Evolutionary conservation across 371 early-diverging fungal species (phyloP), one percentile per base, ranked within the genome.

Genomic region (Fennellomyces sp.): DNA sequence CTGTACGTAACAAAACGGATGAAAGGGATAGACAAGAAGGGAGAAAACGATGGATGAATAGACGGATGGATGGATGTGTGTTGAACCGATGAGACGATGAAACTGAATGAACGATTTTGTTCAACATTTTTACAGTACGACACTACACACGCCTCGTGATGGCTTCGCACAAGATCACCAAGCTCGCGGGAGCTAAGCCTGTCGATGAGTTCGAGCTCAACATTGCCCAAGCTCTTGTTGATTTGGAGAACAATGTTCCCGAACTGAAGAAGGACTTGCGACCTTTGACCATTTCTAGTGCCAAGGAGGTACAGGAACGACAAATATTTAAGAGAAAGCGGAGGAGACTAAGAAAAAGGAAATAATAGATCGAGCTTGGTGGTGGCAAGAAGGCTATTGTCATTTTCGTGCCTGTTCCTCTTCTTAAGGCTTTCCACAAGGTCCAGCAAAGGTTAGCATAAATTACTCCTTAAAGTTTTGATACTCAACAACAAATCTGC

Each of bases 401-500:
- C 70, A 85, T 98, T 83, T 97, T 95, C 73, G 96, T 98, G 53
- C 97, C 98, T 64, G 95, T 97, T 57, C 97, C 97, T 56, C 83
- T 82, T 65, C 80, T 94, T 68, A 92, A 93, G 89, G 88, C 88
- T 62, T 94, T 92, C 91, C 92, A 95, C 89, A 94, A 95, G 87
- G 86, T 96, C 75, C 96, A 95, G 83, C 79, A 84, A 71, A 89
- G 94, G 83, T 83, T 76, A 17, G 28, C n/a, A n/a, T n/a, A n/a
- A n/a, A n/a, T n/a, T n/a, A n/a, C n/a, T n/a, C n/a, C n/a, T n/a
- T n/a, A n/a, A n/a, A n/a, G n/a, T n/a, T n/a, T n/a, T n/a, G n/a
- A n/a, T n/a, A n/a, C n/a, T n/a, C n/a, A n/a, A n/a, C n/a, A n/a
- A n/a, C n/a, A n/a, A n/a, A n/a, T n/a, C n/a, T n/a, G 7, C 50